Conservation (phyloP, 1,139 yeast genomes). For the Sugiyamaella pinicola region DNA sequence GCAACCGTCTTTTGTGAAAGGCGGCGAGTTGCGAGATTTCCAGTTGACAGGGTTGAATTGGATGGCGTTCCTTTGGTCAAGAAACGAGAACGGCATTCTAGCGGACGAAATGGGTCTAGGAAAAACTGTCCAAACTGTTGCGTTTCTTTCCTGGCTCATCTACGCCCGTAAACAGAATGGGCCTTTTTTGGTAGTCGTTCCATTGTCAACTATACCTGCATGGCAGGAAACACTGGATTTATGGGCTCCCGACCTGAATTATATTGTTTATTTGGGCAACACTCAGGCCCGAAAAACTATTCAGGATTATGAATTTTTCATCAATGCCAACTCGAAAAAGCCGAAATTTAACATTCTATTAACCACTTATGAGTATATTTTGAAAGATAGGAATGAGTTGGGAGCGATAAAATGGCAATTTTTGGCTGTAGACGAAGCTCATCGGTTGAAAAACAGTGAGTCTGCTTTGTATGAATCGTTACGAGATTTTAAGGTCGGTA, state of each 20-base stretch:
- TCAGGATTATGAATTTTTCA: constrained; percentile 82
- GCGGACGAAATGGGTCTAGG: constrained; percentile 99
- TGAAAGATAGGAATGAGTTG: constrained; percentile 80
- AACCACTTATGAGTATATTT: constrained; percentile 93
- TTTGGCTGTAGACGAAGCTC: constrained; percentile 98
- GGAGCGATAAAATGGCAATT: constrained; percentile 93
- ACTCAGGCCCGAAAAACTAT: constrained; percentile 80
- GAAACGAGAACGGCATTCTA: constrained; percentile 94
- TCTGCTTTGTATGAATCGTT: constrained; percentile 89
- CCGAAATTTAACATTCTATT: constrained; percentile 84
- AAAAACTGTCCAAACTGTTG: constrained; percentile 71
- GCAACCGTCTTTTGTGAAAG: constrained; percentile 89
- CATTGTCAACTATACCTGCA: constrained; percentile 93
- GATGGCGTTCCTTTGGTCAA: constrained; percentile 99
- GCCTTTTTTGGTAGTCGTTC: constrained; percentile 95
- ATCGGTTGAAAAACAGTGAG: constrained; percentile 91
- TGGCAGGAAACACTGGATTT: constrained; percentile 99
- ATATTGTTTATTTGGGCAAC: constrained; percentile 91
- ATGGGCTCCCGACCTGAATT: constrained; percentile 97
- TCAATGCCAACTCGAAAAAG: constrained; percentile 52
- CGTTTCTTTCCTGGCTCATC: constrained; percentile 91
- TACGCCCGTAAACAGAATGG: constrained; percentile 96
- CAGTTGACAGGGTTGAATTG: constrained; percentile 97
- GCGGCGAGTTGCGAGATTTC: constrained; percentile 93
- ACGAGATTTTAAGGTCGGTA: constrained; percentile 76